A percentile compares a stretch with the other conserved stretches of the same genome.
These are phyloP conservation scores for Nemania sp. DNA, from an alignment of 2,329 filamentous ascomycete species.

Conservation along the genomic window DNA sequence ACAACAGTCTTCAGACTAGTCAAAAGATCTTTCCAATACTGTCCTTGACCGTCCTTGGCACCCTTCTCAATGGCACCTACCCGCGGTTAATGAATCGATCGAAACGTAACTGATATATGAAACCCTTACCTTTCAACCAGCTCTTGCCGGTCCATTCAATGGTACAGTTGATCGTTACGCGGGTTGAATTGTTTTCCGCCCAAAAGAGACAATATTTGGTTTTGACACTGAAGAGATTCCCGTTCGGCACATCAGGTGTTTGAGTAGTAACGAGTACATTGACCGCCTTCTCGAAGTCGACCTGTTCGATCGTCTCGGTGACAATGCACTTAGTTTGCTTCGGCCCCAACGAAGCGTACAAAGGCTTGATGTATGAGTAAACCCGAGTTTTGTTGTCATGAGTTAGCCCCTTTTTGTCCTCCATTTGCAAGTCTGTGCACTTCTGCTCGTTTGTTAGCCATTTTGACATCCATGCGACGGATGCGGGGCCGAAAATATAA, in stretches of 20 bases:
- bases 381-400: slow-evolving; percentile 74
- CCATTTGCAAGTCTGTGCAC: slow-evolving; percentile 82
- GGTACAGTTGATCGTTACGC: slow-evolving; percentile 83
- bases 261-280: slow-evolving; percentile 82
- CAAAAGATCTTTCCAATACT: slow-evolving; percentile 81
- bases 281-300: slow-evolving; percentile 87
- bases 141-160: slow-evolving; percentile 98
- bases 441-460: slow-evolving; percentile 89
- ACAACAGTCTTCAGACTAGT: slow-evolving; percentile 75
- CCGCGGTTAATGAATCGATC: slow-evolving; percentile 35
- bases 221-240: slow-evolving; percentile 88
- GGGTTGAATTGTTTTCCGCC: slow-evolving; percentile 84
- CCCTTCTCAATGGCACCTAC: slow-evolving; percentile 94
- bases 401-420: slow-evolving; percentile 78
- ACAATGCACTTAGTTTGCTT: slow-evolving; percentile 95
- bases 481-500: slow-evolving; percentile 81
- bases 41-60: slow-evolving; percentile 83
- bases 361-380: slow-evolving; percentile 90
- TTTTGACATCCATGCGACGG: slow-evolving; percentile 79
- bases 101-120: slow-evolving; percentile 15
- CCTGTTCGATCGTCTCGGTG: slow-evolving; percentile 77
- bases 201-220: slow-evolving; percentile 94
- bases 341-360: slow-evolving; percentile 82
- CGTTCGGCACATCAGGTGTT: slow-evolving; percentile 93
- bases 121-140: slow-evolving; percentile 83